Percentiles rank a stretch among this genome's conserved stretches.
Conservation (phyloP, 2,329 filamentous ascomycete genomes). For the Colletotrichum sp. region DNA sequence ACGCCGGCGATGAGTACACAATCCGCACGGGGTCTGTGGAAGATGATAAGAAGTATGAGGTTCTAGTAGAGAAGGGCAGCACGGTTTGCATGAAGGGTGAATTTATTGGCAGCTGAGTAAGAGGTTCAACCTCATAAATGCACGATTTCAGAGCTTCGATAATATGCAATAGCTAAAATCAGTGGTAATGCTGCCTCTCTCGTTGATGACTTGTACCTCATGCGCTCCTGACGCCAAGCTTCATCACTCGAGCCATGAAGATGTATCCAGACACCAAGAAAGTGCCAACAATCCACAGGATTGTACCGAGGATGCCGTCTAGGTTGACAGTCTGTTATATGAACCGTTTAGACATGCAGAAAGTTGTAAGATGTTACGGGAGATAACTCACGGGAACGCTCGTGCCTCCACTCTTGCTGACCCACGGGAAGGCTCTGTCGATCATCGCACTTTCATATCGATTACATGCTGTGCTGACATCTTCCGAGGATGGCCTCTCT, state of each 20-base stretch:
- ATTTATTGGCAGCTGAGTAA: not conserved
- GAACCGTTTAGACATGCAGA: not conserved
- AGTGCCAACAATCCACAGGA: not conserved
- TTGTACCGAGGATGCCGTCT: not conserved
- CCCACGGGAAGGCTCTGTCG: not conserved
- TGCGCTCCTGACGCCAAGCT: not conserved
- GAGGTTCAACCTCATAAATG: not conserved
- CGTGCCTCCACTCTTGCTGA: not conserved
- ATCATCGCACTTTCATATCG: not conserved
- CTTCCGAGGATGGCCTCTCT: not conserved
- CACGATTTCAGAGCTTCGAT: not conserved
- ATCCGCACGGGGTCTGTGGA: conserved; percentile 59
- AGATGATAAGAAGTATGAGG: conserved; percentile 41
- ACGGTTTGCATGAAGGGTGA: conserved; percentile 40
- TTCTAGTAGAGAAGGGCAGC: conserved; percentile 50
- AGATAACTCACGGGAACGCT: not conserved
- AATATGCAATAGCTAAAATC: not conserved
- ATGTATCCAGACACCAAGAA: not conserved
- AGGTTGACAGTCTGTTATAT: not conserved
- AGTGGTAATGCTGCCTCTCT: not conserved
- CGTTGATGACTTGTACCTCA: not conserved
- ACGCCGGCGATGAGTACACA: conserved; percentile 67
- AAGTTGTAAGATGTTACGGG: not conserved
- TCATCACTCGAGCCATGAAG: not conserved
- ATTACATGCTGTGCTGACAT: not conserved